Evolutionary conservation across 164 flowering plant species (phyloP).

Genomic region (Nymphaea colorata): DNA sequence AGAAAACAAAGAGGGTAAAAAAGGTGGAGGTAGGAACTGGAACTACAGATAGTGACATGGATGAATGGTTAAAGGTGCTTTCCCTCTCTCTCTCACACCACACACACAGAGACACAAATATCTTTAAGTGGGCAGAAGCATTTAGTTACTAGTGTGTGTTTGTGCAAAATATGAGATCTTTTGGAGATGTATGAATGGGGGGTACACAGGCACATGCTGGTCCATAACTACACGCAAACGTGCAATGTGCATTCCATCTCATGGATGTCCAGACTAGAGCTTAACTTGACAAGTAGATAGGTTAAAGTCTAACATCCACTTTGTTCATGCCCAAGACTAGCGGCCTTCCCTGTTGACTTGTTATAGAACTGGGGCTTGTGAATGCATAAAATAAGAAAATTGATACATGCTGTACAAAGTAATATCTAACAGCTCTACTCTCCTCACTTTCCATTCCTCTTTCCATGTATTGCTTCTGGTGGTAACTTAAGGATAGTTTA

Average conservation of each 20-base stretch:
- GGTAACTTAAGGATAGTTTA: too few species aligned
- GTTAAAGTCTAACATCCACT: too few species aligned
- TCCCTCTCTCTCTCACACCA: not conserved
- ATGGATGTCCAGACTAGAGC: not conserved
- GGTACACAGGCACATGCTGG: not conserved
- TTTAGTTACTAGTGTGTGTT: not conserved
- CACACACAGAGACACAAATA: not conserved
- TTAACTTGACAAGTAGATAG: too few species aligned
- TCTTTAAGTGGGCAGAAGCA: too few species aligned
- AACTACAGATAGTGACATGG: constrained; percentile 61
- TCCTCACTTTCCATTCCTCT: too few species aligned
- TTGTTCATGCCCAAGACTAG: too few species aligned
- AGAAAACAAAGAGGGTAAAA: constrained; percentile 85
- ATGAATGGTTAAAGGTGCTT: constrained; percentile 86
- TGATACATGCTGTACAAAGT: too few species aligned
- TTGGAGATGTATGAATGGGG: not conserved
- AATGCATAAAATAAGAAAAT: too few species aligned
- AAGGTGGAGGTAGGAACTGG: constrained; percentile 93
- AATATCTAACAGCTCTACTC: too few species aligned
- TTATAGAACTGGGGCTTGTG: too few species aligned
- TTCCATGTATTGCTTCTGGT: too few species aligned
- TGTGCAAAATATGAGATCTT: not conserved
- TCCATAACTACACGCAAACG: not conserved
- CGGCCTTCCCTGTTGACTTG: too few species aligned
- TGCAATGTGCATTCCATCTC: not conserved